Conservation (phyloP, 2,329 filamentous ascomycete genomes). For the Golovinomyces cichoracearum region DNA sequence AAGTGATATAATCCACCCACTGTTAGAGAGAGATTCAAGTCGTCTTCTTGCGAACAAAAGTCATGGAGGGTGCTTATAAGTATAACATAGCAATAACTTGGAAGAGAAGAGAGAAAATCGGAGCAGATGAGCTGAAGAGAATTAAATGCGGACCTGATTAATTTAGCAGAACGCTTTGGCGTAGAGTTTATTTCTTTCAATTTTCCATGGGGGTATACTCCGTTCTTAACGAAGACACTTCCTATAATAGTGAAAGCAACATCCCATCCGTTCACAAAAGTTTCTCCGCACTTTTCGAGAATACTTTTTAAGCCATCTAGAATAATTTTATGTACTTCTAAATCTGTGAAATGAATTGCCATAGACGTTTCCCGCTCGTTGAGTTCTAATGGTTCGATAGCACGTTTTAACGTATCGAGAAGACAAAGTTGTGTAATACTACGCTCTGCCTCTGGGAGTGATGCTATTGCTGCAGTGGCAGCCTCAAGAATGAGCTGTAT, state of each 20-base stretch:
- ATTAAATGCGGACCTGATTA: conserved; percentile 68
- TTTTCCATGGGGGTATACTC: conserved; percentile 3
- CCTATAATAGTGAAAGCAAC: conserved; percentile 64
- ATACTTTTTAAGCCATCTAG: conserved; percentile 60
- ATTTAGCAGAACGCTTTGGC: conserved; percentile 36
- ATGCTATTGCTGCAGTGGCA: conserved; percentile 24
- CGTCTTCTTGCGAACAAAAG: conserved; percentile 71
- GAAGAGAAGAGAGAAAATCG: conserved; percentile 59
- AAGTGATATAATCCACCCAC: conserved; percentile 21
- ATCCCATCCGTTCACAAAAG: conserved; percentile 59
- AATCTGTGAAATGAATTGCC: conserved; percentile 34
- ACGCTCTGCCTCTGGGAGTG: conserved; percentile 24
- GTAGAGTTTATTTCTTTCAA: conserved; percentile 6
- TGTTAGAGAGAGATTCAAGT: conserved; percentile 84
- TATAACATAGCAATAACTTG: conserved; percentile 43
- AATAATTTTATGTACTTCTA: conserved; percentile 56
- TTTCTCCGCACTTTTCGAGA: conserved; percentile 70
- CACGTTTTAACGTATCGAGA: conserved; percentile 36
- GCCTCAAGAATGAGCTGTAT: conserved; percentile 31
- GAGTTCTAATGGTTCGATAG: conserved; percentile 31
- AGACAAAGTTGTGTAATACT: conserved; percentile 45
- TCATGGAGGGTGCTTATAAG: conserved; percentile 70
- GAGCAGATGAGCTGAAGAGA: conserved; percentile 83
- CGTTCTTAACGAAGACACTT: conserved; percentile 39
- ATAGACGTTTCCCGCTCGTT: conserved; percentile 27